Conservation (phyloP, 148 eudicot genomes). For the Heliamphora exappendiculata region DNA sequence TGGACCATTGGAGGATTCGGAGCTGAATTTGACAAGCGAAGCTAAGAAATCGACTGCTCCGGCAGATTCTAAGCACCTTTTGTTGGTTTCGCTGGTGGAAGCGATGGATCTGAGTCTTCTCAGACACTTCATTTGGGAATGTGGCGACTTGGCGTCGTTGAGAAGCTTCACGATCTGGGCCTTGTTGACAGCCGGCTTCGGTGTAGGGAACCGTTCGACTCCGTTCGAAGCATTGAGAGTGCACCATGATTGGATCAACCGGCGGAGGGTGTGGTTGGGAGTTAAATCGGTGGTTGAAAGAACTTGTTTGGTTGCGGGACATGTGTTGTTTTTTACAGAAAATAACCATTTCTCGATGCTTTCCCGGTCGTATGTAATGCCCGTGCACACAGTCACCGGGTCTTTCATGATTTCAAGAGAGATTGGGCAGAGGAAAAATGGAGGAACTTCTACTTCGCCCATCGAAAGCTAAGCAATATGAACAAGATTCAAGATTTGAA, state of each 20-base stretch:
- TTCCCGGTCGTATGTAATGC: conserved; percentile 73
- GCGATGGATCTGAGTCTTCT: conserved; percentile 43
- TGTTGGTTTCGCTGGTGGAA: conserved; percentile 39
- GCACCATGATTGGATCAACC: conserved; percentile 85
- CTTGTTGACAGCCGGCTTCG: conserved; percentile 41
- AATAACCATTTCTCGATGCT: conserved; percentile 64
- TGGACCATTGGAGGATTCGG: neutral
- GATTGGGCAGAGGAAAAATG: conserved; percentile 64
- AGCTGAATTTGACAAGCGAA: conserved; percentile 17
- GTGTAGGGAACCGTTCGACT: conserved; percentile 63
- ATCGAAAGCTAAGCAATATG: neutral
- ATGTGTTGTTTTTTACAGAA: conserved; percentile 31
- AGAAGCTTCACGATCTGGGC: conserved; percentile 46
- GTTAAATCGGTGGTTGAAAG: conserved; percentile 32
- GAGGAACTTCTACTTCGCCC: conserved; percentile 55
- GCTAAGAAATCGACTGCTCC: conserved; percentile 46
- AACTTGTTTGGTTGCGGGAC: conserved; percentile 74
- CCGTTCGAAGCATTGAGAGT: conserved; percentile 61
- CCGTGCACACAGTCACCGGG: conserved; percentile 59
- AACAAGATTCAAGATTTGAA: neutral
- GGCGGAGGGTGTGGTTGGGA: conserved; percentile 77
- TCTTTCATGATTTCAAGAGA: conserved; percentile 69
- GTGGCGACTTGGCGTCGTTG: conserved; percentile 24
- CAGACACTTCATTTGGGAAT: conserved; percentile 17
- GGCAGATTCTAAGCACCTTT: conserved; percentile 41